Evolutionary conservation across 2,329 filamentous ascomycete species (phyloP).

Genomic region (Calonectria fujianensis): DNA sequence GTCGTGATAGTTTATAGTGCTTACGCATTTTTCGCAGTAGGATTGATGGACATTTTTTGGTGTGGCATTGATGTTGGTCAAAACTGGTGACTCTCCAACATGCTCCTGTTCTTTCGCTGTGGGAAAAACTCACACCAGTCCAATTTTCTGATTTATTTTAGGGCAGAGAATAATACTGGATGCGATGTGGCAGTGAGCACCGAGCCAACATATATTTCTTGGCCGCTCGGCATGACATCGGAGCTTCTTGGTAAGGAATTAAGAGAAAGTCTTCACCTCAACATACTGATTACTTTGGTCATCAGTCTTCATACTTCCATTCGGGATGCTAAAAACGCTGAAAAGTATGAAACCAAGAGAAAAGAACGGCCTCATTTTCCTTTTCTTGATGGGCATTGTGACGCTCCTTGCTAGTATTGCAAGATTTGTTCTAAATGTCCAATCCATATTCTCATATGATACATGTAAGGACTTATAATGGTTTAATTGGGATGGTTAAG

Average conservation of each 20-base stretch:
- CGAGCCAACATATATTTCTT: slow-evolving; percentile 4
- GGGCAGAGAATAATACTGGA: background rate
- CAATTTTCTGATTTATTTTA: background rate
- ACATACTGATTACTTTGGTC: too few species aligned
- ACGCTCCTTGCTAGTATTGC: background rate
- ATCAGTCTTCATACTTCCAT: background rate
- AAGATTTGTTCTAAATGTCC: slow-evolving; percentile 7
- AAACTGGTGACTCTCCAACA: background rate
- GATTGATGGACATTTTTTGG: background rate
- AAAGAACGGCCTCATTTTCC: background rate
- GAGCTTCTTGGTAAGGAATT: slow-evolving; percentile 3
- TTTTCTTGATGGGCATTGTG: background rate
- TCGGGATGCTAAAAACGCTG: background rate
- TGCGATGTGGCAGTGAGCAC: background rate
- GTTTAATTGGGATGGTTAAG: too few species aligned
- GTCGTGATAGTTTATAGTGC: background rate
- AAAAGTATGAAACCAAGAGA: slow-evolving; percentile 9
- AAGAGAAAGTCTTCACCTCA: too few species aligned
- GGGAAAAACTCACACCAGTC: too few species aligned
- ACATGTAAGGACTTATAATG: background rate
- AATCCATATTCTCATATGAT: background rate
- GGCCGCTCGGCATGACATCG: slow-evolving; percentile 10
- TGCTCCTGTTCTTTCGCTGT: too few species aligned
- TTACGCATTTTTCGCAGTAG: background rate
- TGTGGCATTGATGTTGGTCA: background rate